phyloP scores from a whole-genome alignment of 768 basidiomycete species.

The Suillus brevipes region DNA sequence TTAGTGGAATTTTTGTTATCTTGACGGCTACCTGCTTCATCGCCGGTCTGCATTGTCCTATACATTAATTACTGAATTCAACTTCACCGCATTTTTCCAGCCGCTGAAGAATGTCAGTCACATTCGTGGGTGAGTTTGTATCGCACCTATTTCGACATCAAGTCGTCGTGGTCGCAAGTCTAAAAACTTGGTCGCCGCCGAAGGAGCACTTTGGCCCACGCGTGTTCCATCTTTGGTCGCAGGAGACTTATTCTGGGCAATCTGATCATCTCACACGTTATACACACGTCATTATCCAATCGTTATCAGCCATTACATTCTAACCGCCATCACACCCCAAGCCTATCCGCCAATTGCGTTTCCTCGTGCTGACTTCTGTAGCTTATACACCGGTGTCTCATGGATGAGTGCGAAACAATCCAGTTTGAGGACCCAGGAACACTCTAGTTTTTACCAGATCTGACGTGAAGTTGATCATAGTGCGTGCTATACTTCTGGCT shows the following conservation, averaged over 20 bases:
- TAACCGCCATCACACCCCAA: not conserved
- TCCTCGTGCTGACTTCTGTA: not conserved
- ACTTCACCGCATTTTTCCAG: conserved; percentile 28
- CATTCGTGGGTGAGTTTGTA: not conserved
- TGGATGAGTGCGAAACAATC: not conserved
- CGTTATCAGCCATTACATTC: not conserved
- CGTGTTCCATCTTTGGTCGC: not conserved
- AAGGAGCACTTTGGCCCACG: not conserved
- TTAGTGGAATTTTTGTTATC: conserved; percentile 12
- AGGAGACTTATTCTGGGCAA: not conserved
- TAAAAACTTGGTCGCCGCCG: not conserved
- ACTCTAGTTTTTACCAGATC: not conserved
- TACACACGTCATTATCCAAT: not conserved
- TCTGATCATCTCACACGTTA: not conserved
- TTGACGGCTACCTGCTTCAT: not conserved
- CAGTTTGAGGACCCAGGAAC: not conserved
- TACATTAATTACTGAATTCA: conserved; percentile 33
- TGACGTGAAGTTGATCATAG: not conserved
- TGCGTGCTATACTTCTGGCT: not conserved
- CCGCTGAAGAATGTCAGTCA: not conserved
- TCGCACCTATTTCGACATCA: not conserved
- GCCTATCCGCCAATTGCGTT: not conserved
- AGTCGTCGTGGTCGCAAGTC: not conserved
- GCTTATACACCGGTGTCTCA: not conserved
- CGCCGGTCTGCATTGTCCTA: not conserved